These are phyloP conservation scores for Arthrobotrys megalospora DNA, from an alignment of 2,329 filamentous ascomycete species.

Conservation along the genomic window DNA sequence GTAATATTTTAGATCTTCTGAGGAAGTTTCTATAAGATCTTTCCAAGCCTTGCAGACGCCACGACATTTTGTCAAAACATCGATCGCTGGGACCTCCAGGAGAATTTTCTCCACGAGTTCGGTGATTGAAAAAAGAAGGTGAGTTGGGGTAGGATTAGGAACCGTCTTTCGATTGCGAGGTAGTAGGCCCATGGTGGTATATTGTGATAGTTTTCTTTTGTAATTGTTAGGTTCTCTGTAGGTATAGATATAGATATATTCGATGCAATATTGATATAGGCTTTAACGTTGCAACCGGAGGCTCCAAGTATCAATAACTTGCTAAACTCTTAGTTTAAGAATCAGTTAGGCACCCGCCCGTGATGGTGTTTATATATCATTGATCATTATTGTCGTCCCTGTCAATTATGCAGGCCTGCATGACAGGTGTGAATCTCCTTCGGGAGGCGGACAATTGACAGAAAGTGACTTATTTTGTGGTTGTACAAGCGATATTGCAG, in stretches of 20 bases:
- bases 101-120: conserved; percentile 31
- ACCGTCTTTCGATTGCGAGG: neutral
- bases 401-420: neutral
- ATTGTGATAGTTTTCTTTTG: too few species aligned
- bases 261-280: too few species aligned
- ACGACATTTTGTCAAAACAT: conserved; percentile 33
- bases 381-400: neutral
- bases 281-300: too few species aligned
- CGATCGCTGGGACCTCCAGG: conserved; percentile 26
- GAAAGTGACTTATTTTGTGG: neutral
- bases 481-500: neutral
- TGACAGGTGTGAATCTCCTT: conserved; percentile 4
- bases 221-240: too few species aligned
- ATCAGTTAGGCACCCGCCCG: neutral
- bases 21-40: conserved; percentile 34
- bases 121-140: conserved; percentile 22
- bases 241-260: too few species aligned
- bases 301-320: neutral
- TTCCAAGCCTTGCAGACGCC: conserved; percentile 41
- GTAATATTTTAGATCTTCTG: conserved; percentile 31
- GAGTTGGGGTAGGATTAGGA: neutral
- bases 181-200: neutral
- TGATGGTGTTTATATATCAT: conserved; percentile 6
- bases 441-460: neutral
- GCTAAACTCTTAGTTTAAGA: neutral